phyloP scores from a whole-genome alignment of 2,329 filamentous ascomycete genomes.

The Nothophoma quercina region DNA sequence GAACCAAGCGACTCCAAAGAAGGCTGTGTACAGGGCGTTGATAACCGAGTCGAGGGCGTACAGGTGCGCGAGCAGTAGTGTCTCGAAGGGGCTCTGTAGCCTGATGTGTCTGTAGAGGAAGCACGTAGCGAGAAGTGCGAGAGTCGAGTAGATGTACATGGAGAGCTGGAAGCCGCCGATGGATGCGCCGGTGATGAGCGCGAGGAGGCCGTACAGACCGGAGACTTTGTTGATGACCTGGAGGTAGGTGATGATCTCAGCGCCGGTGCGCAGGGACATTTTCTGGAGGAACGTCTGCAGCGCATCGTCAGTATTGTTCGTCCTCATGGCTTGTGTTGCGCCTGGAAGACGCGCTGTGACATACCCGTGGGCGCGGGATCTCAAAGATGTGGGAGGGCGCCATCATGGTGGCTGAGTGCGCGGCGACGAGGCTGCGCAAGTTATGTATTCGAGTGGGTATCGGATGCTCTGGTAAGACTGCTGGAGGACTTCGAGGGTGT shows the following conservation, averaged over 20 bases:
- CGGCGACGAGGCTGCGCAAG: not conserved
- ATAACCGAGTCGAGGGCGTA: conserved; percentile 83
- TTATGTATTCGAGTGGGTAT: conserved; percentile 12
- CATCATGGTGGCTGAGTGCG: conserved; percentile 35
- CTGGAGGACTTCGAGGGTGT: not conserved
- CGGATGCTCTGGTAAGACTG: conserved; percentile 28
- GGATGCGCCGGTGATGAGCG: conserved; percentile 84
- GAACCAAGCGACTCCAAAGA: conserved; percentile 88
- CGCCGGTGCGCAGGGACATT: conserved; percentile 85
- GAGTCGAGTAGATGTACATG: conserved; percentile 88
- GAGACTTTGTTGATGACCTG: conserved; percentile 92
- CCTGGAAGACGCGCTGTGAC: conserved; percentile 21
- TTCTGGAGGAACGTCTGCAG: conserved; percentile 81
- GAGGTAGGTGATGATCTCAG: conserved; percentile 82
- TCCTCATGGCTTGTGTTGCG: not conserved
- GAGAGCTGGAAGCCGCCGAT: conserved; percentile 84
- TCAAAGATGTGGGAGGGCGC: conserved; percentile 45
- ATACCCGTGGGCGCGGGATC: conserved; percentile 50
- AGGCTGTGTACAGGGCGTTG: conserved; percentile 81
- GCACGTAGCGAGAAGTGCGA: conserved; percentile 71
- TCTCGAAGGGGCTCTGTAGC: conserved; percentile 78
- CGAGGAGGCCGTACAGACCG: conserved; percentile 87
- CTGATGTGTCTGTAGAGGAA: conserved; percentile 82
- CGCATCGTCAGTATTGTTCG: conserved; percentile 22
- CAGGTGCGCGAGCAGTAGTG: conserved; percentile 81